Conservation (phyloP, 768 basidiomycete genomes). For the Suillus plorans region DNA sequence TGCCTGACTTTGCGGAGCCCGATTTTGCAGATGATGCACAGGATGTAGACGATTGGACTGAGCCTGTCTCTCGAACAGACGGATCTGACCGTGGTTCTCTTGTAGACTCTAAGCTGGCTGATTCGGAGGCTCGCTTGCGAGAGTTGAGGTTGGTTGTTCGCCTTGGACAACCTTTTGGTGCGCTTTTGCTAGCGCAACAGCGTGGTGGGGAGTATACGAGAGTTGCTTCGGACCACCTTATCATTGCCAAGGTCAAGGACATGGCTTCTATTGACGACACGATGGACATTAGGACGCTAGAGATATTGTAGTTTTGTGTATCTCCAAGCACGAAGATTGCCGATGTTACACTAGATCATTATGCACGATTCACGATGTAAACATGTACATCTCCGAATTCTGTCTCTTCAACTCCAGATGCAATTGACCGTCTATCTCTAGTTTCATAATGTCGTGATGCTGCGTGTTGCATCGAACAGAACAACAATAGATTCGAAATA, state of each 20-base stretch:
- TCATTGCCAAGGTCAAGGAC: background rate
- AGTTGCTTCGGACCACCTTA: background rate
- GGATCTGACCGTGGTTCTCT: background rate
- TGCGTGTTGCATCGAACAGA: too few species aligned
- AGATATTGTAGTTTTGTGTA: background rate
- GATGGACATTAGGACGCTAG: background rate
- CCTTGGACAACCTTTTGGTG: background rate
- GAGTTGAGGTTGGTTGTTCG: background rate
- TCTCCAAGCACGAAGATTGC: background rate
- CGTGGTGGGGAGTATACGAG: background rate
- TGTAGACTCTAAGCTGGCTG: background rate
- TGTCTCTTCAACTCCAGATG: too few species aligned
- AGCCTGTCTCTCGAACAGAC: background rate
- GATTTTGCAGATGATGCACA: background rate
- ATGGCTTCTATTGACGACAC: background rate
- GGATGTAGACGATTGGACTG: background rate
- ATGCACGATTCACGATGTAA: too few species aligned
- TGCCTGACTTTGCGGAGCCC: background rate
- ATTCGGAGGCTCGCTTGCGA: background rate
- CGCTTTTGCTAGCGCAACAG: background rate
- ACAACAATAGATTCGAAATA: too few species aligned
- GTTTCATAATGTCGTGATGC: background rate
- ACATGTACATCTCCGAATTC: too few species aligned
- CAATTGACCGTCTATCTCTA: background rate
- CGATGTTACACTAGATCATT: background rate